Base-by-base conservation (phyloP, 2,329 filamentous ascomycete genomes). In the Colletotrichum acutatum region DNA sequence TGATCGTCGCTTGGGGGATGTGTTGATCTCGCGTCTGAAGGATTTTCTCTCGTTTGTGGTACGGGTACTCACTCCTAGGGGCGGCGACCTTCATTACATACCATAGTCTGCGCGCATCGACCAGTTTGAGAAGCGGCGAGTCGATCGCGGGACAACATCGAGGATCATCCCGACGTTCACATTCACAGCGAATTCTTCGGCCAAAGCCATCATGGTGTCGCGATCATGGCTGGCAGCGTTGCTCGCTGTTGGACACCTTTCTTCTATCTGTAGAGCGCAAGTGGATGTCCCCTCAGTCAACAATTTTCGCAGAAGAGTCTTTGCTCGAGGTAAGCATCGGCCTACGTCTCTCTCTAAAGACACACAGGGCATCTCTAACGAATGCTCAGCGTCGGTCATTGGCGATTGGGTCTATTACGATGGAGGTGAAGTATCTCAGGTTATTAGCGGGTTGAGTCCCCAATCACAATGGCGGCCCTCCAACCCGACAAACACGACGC, bases 401-500 rank as follows among this genome's bases (percentile, higher is more conserved):
- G 65, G 61, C 11, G 46, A 72, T 26, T 74, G 67, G 24, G 49
- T 72, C 24, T 74, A 74, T 22, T 68, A 72, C 60, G 72, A 74
- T 8, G 65, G 69, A 32, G 68, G 68, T 34, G 68, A 72, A n/a
- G 68, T 74, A 4, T 64, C 72, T 19, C 68, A 74, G 30, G 34
- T 60, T 3, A 52, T 68, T 8, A 19, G 26, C 6, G 52, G 52
- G 16, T 9, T 14, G 52, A 54, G 52, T 54, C 52, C 52, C 22
- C 22, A 14, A 6, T 54, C 52, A 14, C 52, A 69, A 52, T 52
- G 12, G 19, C 22, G 11, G 22, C 67, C 56, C 28, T 30, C 56
- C 7, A 62, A 56, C 11, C 53, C 64, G 63, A 75, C 72, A 28
- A 75, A 75, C 56, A 56, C 57, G n/a, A 76, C 75, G 5, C 63